Conservation (phyloP, 1,139 yeast genomes). For the Wickerhamomyces sp. region DNA sequence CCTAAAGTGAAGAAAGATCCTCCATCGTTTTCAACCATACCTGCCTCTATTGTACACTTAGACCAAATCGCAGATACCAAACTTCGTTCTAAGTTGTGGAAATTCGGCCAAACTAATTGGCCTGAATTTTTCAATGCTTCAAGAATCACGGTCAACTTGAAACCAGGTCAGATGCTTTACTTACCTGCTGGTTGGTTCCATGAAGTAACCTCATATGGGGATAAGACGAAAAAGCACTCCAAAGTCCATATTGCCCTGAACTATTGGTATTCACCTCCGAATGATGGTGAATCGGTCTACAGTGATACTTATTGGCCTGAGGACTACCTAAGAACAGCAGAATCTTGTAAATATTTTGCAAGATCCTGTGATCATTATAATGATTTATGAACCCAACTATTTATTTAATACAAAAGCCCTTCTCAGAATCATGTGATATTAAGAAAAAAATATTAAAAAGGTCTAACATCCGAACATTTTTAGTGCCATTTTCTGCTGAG, state of each 20-base stretch:
- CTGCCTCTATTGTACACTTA: constrained; percentile 56
- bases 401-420: neutral
- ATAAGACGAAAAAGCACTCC: constrained; percentile 12
- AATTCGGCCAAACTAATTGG: constrained; percentile 32
- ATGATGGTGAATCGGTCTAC: constrained; percentile 34
- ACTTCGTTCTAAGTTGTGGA: constrained; percentile 26
- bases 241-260: constrained; percentile 56
- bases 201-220: constrained; percentile 67
- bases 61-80: constrained; percentile 39
- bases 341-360: constrained; percentile 20
- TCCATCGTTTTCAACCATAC: constrained; percentile 61
- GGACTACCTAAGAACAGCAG: constrained; percentile 39
- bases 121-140: constrained; percentile 43
- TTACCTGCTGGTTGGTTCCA: constrained; percentile 81
- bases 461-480: neutral
- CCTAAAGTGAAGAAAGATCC: constrained; percentile 42
- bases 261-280: constrained; percentile 72
- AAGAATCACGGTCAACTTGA: constrained; percentile 40
- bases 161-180: constrained; percentile 63
- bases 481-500: neutral
- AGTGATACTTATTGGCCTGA: constrained; percentile 44
- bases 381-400: neutral
- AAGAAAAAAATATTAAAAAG: too few species aligned
- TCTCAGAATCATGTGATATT: neutral
- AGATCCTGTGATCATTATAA: too few species aligned